Evolutionary conservation across 208 protist genomes (phyloP).

Genomic region (Trichomonas vaginalis): DNA sequence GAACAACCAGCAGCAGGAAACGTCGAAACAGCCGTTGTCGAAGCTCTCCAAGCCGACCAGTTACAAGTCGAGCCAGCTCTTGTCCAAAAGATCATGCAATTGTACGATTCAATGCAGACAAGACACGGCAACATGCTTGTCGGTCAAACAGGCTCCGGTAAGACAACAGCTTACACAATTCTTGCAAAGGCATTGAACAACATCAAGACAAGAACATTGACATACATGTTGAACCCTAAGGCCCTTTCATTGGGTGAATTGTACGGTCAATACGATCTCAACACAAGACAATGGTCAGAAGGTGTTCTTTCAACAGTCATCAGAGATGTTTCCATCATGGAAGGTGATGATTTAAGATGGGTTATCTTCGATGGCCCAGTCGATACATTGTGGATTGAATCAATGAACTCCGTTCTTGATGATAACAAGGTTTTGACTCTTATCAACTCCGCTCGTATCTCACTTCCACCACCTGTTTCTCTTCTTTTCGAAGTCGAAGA

Average conservation of each 20-base stretch:
- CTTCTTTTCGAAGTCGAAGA: conserved; percentile 96
- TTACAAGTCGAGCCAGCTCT: conserved; percentile 27
- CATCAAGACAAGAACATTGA: conserved; percentile 14
- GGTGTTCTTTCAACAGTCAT: conserved; percentile 80
- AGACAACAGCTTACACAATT: conserved; percentile 74
- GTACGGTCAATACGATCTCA: conserved; percentile 82
- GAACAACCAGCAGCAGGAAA: conserved; percentile 52
- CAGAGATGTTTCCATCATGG: conserved; percentile 66
- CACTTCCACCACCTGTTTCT: conserved; percentile 70
- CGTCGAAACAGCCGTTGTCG: conserved; percentile 56
- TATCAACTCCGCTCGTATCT: conserved; percentile 87
- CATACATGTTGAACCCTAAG: conserved; percentile 78
- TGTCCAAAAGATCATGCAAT: conserved; percentile 64
- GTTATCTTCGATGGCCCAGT: conserved; percentile 90
- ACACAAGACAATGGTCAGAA: conserved; percentile 88
- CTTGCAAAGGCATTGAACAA: conserved; percentile 47
- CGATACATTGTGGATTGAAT: conserved; percentile 96
- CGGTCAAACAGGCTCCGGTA: conserved; percentile 70
- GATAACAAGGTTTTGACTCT: conserved; percentile 96
- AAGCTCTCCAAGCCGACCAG: conserved; percentile 49
- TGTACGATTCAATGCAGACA: conserved; percentile 79
- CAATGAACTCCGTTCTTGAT: conserved; percentile 96
- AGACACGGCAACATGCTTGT: conserved; percentile 93
- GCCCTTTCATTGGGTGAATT: conserved; percentile 80
- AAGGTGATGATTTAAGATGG: conserved; percentile 75